Conservation (phyloP, 2,329 filamentous ascomycete genomes). For the Pyrenophora graminea region DNA sequence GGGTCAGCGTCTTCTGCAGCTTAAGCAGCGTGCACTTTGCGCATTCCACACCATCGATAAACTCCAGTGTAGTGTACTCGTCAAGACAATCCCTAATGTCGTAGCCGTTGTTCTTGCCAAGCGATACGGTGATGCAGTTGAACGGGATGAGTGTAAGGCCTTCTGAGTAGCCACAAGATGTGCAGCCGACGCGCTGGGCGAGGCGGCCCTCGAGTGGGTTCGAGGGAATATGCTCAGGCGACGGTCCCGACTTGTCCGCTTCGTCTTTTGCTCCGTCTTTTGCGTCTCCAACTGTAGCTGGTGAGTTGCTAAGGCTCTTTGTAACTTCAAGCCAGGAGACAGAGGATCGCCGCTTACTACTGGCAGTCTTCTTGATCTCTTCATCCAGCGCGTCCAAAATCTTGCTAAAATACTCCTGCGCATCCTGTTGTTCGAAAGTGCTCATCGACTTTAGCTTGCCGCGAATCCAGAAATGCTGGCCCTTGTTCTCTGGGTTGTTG, state of each 20-base stretch:
- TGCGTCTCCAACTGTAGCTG: conserved; percentile 10
- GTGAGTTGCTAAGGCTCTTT: conserved; percentile 27
- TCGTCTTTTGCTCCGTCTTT: conserved; percentile 6
- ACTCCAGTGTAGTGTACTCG: conserved; percentile 81
- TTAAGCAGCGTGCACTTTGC: conserved; percentile 81
- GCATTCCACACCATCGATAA: conserved; percentile 88
- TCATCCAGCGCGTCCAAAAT: conserved; percentile 83
- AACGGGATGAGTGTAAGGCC: conserved; percentile 90
- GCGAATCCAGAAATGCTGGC: conserved; percentile 80
- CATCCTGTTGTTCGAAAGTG: conserved; percentile 95
- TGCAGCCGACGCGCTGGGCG: conserved; percentile 87
- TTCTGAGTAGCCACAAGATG: conserved; percentile 82
- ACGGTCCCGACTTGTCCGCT: conserved; percentile 7
- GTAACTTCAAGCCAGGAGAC: conserved; percentile 39
- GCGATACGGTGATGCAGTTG: conserved; percentile 86
- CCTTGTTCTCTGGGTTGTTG: conserved; percentile 71
- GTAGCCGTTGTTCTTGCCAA: conserved; percentile 67
- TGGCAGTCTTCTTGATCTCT: conserved; percentile 61
- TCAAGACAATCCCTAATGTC: conserved; percentile 79
- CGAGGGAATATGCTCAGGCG: conserved; percentile 45
- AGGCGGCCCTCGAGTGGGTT: conserved; percentile 88
- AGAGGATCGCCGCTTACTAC: conserved; percentile 48
- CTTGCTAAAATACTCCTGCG: conserved; percentile 95
- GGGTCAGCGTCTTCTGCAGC: conserved; percentile 49
- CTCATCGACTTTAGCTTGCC: conserved; percentile 85